Base-by-base conservation (phyloP, 2,329 filamentous ascomycete genomes). In the Beauveria asiatica region DNA sequence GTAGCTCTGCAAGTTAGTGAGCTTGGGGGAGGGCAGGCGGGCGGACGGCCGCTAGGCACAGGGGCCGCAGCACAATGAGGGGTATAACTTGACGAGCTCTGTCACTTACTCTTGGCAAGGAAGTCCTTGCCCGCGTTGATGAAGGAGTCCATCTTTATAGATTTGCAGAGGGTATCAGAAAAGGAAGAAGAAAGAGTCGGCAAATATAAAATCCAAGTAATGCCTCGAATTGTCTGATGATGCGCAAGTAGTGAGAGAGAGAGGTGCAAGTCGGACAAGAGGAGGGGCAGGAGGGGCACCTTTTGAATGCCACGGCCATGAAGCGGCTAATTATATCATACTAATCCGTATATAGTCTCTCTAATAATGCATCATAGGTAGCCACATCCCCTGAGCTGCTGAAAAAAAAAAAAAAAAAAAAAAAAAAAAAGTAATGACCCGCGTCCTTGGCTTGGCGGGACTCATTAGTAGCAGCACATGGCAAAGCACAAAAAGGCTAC, bases 61-160 rank as follows among this genome's bases (percentile, higher is more conserved):
- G 50, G 57, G 50, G 50, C 57, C 41, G 57, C 16, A 10, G 30
- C 48, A 27, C 37, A 25, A 56, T 48, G 59, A 51, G 59, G 54
- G 59, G 54, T 61, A 49, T 5, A 51, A n/a, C 27, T 44, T 33
- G 17, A 30, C 19, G 7, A 44, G 33, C 21, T 41, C 9, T 17
- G 23, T 17, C 19, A 57, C 59, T 57, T 61, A 61, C 59, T 57
- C 48, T 61, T 57, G 19, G 45, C 39, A 60, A 76, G 70, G 25
- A 70, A 73, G 44, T 74, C 70, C 66, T 73, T 74, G 59, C 72
- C 74, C 21, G 68, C 69, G 65, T 64, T 72, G 63, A 76, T 62
- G 62, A 76, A 61, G 59, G 71, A 73, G 46, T 76, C 73, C 75
- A 76, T 76, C 21, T 62, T 45, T 45, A 13, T 2, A 52, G 4